phyloP scores from a whole-genome alignment of 2,329 filamentous ascomycete species.

The Sclerotinia nivalis region DNA sequence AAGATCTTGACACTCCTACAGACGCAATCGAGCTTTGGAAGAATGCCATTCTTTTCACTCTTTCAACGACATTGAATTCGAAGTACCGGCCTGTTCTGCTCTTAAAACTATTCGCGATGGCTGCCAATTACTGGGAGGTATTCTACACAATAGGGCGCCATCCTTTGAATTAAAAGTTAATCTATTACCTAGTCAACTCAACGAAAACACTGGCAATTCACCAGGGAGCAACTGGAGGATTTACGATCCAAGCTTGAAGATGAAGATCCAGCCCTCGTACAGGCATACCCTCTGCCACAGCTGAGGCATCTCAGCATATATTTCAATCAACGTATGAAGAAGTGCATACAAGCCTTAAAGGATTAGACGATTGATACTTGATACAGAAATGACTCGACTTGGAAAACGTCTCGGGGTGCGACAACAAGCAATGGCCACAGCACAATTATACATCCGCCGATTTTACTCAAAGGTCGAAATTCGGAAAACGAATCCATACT shows the following conservation, averaged over 20 bases:
- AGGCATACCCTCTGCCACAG: constrained; percentile 81
- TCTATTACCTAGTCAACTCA: constrained; percentile 68
- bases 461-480: constrained; percentile 93
- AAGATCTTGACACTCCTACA: background rate
- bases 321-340: constrained; percentile 76
- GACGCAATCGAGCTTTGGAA: background rate
- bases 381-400: constrained; percentile 73
- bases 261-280: constrained; percentile 70
- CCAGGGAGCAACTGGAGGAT: constrained; percentile 74
- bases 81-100: background rate
- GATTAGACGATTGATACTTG: constrained; percentile 11
- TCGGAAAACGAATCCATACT: constrained; percentile 87
- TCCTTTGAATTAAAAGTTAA: background rate
- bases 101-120: constrained; percentile 17
- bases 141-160: too few relatives aligned
- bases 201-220: constrained; percentile 85
- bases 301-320: constrained; percentile 83
- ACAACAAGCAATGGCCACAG: constrained; percentile 91
- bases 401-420: constrained; percentile 81
- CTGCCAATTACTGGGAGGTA: constrained; percentile 30
- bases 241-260: constrained; percentile 77
- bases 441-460: constrained; percentile 90
- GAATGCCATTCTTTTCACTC: background rate
- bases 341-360: background rate
- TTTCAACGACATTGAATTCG: background rate